Evolutionary conservation across 441 rosid genomes (phyloP).

Genomic region (Manihot esculenta): DNA sequence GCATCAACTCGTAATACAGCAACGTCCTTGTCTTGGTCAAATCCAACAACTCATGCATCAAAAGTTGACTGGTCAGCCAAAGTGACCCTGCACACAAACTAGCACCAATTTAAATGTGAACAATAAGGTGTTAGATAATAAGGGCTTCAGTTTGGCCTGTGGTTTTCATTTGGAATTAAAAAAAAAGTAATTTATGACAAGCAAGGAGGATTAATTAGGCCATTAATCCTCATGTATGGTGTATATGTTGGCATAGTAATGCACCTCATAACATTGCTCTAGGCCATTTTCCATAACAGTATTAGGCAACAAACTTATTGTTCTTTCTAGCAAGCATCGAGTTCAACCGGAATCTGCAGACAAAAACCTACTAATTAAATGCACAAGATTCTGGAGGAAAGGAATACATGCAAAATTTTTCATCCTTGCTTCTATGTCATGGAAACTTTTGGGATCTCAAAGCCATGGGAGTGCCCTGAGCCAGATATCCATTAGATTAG

Average conservation of each 20-base stretch:
- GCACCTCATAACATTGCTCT: background rate
- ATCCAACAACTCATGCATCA: constrained; percentile 92
- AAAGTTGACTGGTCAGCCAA: constrained; percentile 80
- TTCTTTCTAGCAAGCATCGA: background rate
- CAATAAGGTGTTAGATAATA: background rate
- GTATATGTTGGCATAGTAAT: background rate
- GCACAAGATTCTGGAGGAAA: background rate
- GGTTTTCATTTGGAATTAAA: background rate
- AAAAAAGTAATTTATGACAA: background rate
- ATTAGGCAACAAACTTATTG: background rate
- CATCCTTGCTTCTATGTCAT: background rate
- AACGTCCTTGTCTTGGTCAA: constrained; percentile 96
- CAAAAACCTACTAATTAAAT: background rate
- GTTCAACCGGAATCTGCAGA: background rate
- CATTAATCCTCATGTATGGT: background rate
- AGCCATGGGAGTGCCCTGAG: background rate
- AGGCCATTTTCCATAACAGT: background rate
- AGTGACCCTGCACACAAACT: constrained; percentile 60
- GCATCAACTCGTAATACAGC: constrained; percentile 78
- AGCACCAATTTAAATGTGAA: constrained; percentile 22
- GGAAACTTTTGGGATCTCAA: background rate
- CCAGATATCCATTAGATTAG: background rate
- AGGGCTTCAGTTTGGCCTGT: background rate
- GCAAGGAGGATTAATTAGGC: background rate
- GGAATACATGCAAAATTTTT: background rate